Evolutionary conservation across 2,329 filamentous ascomycete species (phyloP).

Genomic region (Beauveria sp.): DNA sequence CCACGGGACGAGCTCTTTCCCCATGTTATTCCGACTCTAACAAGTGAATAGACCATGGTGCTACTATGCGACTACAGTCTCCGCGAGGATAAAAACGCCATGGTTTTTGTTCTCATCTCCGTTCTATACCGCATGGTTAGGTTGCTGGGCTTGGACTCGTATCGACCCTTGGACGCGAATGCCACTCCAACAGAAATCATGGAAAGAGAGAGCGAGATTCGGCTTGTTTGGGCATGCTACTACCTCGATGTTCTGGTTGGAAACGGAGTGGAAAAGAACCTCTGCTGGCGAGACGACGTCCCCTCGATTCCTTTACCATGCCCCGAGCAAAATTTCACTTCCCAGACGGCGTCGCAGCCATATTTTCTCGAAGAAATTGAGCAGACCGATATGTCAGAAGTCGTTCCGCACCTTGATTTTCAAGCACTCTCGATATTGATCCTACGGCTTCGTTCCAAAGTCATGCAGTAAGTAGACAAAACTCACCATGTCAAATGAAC

Average conservation of each 20-base stretch:
- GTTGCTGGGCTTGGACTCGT: slow-evolving; percentile 15
- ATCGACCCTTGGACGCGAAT: slow-evolving; percentile 6
- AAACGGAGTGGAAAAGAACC: slow-evolving; percentile 17
- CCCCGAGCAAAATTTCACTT: slow-evolving; percentile 14
- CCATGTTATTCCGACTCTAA: slow-evolving; percentile 16
- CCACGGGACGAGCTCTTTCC: not conserved
- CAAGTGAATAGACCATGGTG: slow-evolving; percentile 13
- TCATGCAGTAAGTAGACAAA: slow-evolving; percentile 14
- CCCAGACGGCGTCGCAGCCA: slow-evolving; percentile 2
- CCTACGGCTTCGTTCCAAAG: slow-evolving; percentile 15
- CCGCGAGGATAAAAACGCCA: slow-evolving; percentile 16
- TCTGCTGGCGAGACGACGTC: slow-evolving; percentile 16
- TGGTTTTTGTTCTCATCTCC: slow-evolving; percentile 17
- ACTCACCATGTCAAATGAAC: not conserved
- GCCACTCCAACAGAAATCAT: slow-evolving; percentile 9
- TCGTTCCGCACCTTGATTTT: slow-evolving; percentile 14
- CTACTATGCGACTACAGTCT: slow-evolving; percentile 19
- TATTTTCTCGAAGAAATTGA: slow-evolving; percentile 14
- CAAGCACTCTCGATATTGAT: slow-evolving; percentile 15
- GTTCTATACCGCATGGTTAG: slow-evolving; percentile 18
- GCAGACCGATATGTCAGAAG: not conserved
- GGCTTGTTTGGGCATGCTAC: slow-evolving; percentile 20
- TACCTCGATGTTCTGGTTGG: slow-evolving; percentile 16
- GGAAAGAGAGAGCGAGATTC: slow-evolving; percentile 15
- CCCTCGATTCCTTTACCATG: slow-evolving; percentile 18